Evolutionary conservation across 495 filamentous ascomycete species (phyloP).

Genomic region (Beverwykella pulmonaria): DNA sequence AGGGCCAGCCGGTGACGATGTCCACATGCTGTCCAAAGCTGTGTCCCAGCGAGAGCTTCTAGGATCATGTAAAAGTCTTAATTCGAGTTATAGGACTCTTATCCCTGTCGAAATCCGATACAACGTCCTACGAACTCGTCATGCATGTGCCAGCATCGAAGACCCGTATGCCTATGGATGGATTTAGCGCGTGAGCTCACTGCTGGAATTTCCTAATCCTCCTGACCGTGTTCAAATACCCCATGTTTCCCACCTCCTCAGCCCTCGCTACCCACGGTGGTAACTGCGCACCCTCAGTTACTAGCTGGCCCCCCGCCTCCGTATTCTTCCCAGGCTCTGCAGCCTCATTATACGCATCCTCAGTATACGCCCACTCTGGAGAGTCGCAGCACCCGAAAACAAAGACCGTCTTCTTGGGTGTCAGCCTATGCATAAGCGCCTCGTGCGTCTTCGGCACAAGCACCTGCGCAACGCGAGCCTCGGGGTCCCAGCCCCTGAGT

Average conservation of each 20-base stretch:
- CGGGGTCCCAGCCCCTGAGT: slow-evolving; percentile 25
- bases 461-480: slow-evolving; percentile 11
- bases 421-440: slow-evolving; percentile 5
- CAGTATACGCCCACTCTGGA: slow-evolving; percentile 35
- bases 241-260: slow-evolving; percentile 13
- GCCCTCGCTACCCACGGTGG: slow-evolving; percentile 30
- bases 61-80: too few species aligned
- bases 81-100: too few species aligned
- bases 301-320: background rate
- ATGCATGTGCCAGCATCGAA: too few species aligned
- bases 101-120: too few species aligned
- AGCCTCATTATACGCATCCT: slow-evolving; percentile 24
- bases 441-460: slow-evolving; percentile 26
- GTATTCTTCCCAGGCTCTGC: background rate
- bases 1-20: too few species aligned
- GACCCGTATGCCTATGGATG: too few species aligned
- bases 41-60: too few species aligned
- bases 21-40: too few species aligned
- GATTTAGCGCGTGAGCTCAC: background rate
- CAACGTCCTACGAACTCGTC: too few species aligned
- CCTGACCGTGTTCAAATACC: slow-evolving; percentile 21
- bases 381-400: slow-evolving; percentile 29
- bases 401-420: slow-evolving; percentile 27
- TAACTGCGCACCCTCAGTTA: background rate
- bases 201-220: slow-evolving; percentile 27